phyloP scores from a whole-genome alignment of 208 protist species.

The Leptomonas pyrrhocoris region DNA sequence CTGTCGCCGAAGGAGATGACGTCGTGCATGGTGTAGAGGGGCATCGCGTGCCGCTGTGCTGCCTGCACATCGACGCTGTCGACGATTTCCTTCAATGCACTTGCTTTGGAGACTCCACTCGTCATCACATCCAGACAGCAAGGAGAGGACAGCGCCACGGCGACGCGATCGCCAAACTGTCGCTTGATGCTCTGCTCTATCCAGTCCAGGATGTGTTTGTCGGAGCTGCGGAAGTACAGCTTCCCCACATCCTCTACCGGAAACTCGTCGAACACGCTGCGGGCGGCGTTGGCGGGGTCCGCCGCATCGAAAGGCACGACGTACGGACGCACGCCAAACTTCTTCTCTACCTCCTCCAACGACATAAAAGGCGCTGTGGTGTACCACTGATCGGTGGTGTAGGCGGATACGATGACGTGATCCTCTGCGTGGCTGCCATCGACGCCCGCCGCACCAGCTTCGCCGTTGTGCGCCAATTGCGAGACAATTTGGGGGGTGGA shows the following conservation, averaged over 20 bases:
- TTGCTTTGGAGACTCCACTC: conserved; percentile 58
- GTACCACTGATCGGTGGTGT: conserved; percentile 61
- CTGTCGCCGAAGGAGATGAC: conserved; percentile 62
- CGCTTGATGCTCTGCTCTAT: conserved; percentile 48
- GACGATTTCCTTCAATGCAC: conserved; percentile 49
- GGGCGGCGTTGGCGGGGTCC: conserved; percentile 22
- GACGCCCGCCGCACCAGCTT: conserved; percentile 1
- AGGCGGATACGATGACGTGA: conserved; percentile 39
- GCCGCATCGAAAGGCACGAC: conserved; percentile 41
- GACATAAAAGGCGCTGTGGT: conserved; percentile 39
- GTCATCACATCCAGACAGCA: conserved; percentile 69
- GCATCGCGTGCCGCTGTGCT: neutral
- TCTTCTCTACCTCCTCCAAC: conserved; percentile 45
- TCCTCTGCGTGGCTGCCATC: conserved; percentile 40
- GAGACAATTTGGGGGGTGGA: neutral
- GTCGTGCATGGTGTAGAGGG: conserved; percentile 24
- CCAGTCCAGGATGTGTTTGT: conserved; percentile 37
- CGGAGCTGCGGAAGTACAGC: conserved; percentile 61
- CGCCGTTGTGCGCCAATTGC: conserved; percentile 7
- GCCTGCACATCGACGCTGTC: conserved; percentile 9
- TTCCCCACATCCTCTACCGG: conserved; percentile 65
- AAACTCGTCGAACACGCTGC: conserved; percentile 52
- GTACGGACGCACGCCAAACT: conserved; percentile 62
- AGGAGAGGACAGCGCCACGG: conserved; percentile 58
- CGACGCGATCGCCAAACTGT: conserved; percentile 48